Evolutionary conservation across 164 flowering plant genomes (phyloP), one percentile per base, ranked within the genome.

Genomic region (Sextonia rubra): DNA sequence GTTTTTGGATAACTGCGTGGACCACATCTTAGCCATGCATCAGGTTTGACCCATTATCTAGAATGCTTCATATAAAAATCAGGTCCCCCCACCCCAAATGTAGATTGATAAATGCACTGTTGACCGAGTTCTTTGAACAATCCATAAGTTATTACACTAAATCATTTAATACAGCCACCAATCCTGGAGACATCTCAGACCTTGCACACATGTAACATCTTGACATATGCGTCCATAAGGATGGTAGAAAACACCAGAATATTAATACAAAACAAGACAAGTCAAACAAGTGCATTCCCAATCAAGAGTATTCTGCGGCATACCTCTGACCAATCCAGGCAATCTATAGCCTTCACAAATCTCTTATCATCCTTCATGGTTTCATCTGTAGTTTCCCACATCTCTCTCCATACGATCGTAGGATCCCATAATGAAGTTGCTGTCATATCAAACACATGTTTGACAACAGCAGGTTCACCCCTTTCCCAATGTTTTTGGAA

Each of bases 281-380:
- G 18, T 22, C 64, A 61, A 22, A 61, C 12, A 22, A 22, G 6
- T 22, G 25, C 27, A n/a, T 58, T 58, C 66, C 29, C 22, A 60
- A 65, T 47, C 30, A 70, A 23, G 64, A 66, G 58, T 71, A 25
- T 56, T 52, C 60, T 47, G 62, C 60, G 68, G 26, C 71, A 48
- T 82, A 95, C 99, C 98, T 95, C 98, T 75, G 90, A 87, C 82
- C 86, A 72, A 69, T 86, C 82, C 47, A 83, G 82, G 83, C 93
- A 93, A 78, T 91, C 87, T 72, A 93, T 80, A 71, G 91, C 97
- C 83, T 86, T 93, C 75, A 93, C 91, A 67, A 72, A 26, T 83
- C 80, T 81, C 78, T 80, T 76, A 22, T 82, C 91, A 71, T 86
- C 89, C 65, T 85, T 89, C 69, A 73, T 76, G 75, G 81, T 89